A percentile compares a stretch with the other conserved stretches of the same genome.
phyloP scores from a whole-genome alignment of 225 moss, liverwort and hornwort genomes.

The Neckera pumila region DNA sequence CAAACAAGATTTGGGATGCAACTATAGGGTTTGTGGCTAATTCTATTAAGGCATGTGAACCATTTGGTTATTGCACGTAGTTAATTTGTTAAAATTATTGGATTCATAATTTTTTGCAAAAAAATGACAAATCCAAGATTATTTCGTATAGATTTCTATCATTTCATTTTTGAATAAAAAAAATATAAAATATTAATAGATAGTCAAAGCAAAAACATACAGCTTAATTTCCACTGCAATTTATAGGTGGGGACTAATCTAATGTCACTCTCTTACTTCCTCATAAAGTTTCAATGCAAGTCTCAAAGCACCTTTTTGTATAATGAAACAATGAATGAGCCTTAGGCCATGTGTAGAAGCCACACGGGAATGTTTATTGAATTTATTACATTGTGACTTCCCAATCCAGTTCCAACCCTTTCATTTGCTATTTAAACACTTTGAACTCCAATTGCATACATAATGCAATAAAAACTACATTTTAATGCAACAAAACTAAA shows the following conservation, averaged over 20 bases:
- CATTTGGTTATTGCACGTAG: rapidly evolving
- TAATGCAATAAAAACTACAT: neutral
- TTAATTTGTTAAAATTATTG: neutral
- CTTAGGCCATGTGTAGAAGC: too few relatives aligned
- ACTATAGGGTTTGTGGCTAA: rapidly evolving
- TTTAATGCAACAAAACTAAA: neutral
- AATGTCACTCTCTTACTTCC: too few relatives aligned
- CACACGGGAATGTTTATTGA: too few relatives aligned
- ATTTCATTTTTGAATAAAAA: neutral
- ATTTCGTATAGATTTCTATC: neutral
- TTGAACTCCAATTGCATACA: neutral
- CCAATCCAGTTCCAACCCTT: too few relatives aligned
- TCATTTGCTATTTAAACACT: neutral
- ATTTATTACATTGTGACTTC: too few relatives aligned
- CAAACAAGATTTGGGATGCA: neutral
- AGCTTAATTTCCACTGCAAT: too few relatives aligned
- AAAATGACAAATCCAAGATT: neutral
- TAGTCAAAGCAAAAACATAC: too few relatives aligned
- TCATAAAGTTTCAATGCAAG: too few relatives aligned
- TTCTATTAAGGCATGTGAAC: neutral
- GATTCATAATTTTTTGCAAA: neutral
- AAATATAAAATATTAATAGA: too few relatives aligned
- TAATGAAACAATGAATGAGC: too few relatives aligned
- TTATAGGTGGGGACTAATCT: too few relatives aligned
- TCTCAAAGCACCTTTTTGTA: too few relatives aligned